Evolutionary conservation across 441 rosid species (phyloP).

Genomic region (Adansonia rubrostipa): DNA sequence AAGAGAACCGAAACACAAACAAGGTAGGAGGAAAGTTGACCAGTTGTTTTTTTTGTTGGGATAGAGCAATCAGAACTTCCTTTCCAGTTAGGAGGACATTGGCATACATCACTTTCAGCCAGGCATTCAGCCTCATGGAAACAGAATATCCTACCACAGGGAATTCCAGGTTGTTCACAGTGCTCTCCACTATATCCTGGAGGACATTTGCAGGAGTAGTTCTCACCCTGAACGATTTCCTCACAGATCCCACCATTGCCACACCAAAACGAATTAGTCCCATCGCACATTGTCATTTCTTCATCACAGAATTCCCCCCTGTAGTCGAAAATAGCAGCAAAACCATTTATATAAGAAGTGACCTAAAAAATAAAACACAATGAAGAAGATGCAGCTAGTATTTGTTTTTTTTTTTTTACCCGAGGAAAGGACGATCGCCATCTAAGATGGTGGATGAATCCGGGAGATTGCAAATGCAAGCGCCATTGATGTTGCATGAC

Average conservation of each 20-base stretch:
- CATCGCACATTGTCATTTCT: constrained; percentile 39
- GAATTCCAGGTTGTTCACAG: constrained; percentile 25
- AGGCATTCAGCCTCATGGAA: constrained; percentile 30
- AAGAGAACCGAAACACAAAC: no score
- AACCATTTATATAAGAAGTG: neutral
- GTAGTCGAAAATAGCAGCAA: neutral
- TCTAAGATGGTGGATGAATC: constrained; percentile 36
- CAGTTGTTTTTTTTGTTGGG: constrained; percentile 11
- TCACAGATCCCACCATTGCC: constrained; percentile 33
- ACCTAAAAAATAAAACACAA: neutral
- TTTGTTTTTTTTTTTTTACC: neutral
- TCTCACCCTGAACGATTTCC: constrained; percentile 35
- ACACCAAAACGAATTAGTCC: constrained; percentile 35
- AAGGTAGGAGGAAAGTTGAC: neutral
- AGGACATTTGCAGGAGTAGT: constrained; percentile 28
- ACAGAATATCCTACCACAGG: constrained; percentile 28
- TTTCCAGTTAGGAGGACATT: constrained; percentile 18
- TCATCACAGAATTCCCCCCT: constrained; percentile 32
- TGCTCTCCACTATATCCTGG: constrained; percentile 20
- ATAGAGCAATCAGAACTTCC: constrained; percentile 33
- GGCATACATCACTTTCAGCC: constrained; percentile 14
- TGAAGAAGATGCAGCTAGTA: neutral
- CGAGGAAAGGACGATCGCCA: constrained; percentile 34
- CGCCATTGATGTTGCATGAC: constrained; percentile 27
- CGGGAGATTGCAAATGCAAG: constrained; percentile 33